phyloP scores from a whole-genome alignment of 306 rosid species.

The Prunus salicina region DNA sequence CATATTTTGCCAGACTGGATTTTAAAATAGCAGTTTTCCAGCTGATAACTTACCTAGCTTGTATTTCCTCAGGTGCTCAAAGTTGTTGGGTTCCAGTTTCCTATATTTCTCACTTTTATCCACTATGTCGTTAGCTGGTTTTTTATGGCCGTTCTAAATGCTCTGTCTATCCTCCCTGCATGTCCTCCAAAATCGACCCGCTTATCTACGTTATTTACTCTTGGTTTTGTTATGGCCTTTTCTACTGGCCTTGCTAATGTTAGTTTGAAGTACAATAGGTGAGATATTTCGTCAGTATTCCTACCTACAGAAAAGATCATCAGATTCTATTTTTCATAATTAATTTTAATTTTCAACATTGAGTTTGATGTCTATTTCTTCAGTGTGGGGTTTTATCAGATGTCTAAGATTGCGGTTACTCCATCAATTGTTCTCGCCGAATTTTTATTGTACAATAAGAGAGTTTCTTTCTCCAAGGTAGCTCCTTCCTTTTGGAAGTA shows the following conservation, averaged over 20 bases:
- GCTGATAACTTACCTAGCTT: conserved; percentile 19
- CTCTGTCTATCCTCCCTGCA: conserved; percentile 62
- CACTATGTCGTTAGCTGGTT: conserved; percentile 85
- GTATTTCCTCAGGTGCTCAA: conserved; percentile 64
- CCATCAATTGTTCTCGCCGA: conserved; percentile 83
- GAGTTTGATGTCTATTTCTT: conserved; percentile 33
- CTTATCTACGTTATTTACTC: conserved; percentile 52
- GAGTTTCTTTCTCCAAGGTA: conserved; percentile 67
- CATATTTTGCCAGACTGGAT: conserved; percentile 4
- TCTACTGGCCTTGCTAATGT: conserved; percentile 89
- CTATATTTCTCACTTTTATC: conserved; percentile 69
- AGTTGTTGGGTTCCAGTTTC: conserved; percentile 68
- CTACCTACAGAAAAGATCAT: background rate
- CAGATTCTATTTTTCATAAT: conserved; percentile 8
- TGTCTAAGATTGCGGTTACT: conserved; percentile 88
- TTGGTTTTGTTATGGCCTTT: conserved; percentile 80
- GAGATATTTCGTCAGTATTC: conserved; percentile 12
- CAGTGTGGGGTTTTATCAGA: conserved; percentile 95
- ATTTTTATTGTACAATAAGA: conserved; percentile 54
- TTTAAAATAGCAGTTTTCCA: conserved; percentile 15
- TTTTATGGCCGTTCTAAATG: conserved; percentile 70
- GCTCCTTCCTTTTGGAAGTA: conserved; percentile 15
- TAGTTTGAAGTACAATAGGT: conserved; percentile 92
- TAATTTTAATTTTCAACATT: conserved; percentile 15
- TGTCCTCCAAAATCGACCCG: conserved; percentile 65